These are phyloP conservation scores for Chloranthus sessilifolius DNA, from an alignment of 164 flowering plant species.

Conservation along the genomic window DNA sequence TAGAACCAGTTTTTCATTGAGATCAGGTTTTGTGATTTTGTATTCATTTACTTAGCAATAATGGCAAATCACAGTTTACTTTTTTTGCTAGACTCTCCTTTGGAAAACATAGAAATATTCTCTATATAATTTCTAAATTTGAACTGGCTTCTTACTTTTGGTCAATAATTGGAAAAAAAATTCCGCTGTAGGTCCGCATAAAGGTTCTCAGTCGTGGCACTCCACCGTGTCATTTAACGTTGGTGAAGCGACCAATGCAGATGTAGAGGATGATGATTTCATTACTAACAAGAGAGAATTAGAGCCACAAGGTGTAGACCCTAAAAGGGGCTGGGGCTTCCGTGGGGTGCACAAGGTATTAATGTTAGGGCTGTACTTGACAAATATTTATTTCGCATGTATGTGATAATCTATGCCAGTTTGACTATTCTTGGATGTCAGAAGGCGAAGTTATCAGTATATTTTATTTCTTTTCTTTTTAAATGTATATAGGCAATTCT, in stretches of 20 bases:
- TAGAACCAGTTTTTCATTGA: no score
- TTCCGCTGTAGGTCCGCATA: slow-evolving; percentile 28
- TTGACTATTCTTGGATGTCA: no score
- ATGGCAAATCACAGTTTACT: no score
- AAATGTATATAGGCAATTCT: slow-evolving; percentile 71
- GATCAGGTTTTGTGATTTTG: no score
- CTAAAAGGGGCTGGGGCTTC: slow-evolving; percentile 77
- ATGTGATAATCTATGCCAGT: not conserved
- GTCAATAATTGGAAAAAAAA: no score
- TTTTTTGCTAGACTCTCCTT: no score
- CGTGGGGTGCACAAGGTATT: slow-evolving; percentile 97
- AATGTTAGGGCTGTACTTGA: not conserved
- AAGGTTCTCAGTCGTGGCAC: slow-evolving; percentile 36
- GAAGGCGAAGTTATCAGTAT: no score
- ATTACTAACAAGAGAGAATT: slow-evolving; percentile 41
- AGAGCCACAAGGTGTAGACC: slow-evolving; percentile 80
- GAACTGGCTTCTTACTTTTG: no score
- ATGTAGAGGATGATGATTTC: slow-evolving; percentile 36
- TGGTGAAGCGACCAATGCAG: slow-evolving; percentile 20
- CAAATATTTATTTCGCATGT: not conserved
- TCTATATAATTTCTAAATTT: no score
- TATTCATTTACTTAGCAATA: no score
- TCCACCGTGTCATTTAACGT: slow-evolving; percentile 34
- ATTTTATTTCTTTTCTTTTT: not conserved
- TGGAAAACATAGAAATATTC: no score